Evolutionary conservation across 768 basidiomycete species (phyloP), one percentile per base, ranked within the genome.

Genomic region (Aureoboletus auriporus): DNA sequence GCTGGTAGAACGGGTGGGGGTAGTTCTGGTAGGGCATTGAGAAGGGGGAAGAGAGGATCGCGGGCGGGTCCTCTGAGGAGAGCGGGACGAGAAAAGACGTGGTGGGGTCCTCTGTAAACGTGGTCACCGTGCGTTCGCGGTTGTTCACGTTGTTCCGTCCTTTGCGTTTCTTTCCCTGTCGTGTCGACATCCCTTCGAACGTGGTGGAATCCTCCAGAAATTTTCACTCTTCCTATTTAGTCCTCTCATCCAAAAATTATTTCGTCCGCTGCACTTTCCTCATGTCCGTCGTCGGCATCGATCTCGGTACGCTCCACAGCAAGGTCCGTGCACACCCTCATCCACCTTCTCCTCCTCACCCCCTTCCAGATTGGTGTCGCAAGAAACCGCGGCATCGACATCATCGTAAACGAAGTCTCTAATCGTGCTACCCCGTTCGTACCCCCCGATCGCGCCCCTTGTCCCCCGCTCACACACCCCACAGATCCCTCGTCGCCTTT

Each of bases 321-420:
- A 93, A 94, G 80, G 90, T 88, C 49, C 34, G 28, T 38, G 4
- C 13, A 1, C 12, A 10, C 36, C 16, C 17, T 29, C 34, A 41
- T 37, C 31, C 31, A 42, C 49, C 40, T 29, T 8, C 6, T 4
- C 12, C 3, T 10, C 10, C 42, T 57, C 30, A 52, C 30, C 46
- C 2, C 17, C 28, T 6, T 1, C 3, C 56, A 90, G 91, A 93
- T 97, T 67, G 93, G 93, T 74, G 93, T 95, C 55, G 93, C 93
- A 16, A 80, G 93, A 71, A 86, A 90, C 72, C 80, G 91, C 64
- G 95, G 95, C 58, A 95, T 99, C 75, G 95, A 99, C 78, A 93
- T 99, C 70, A 95, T 99, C 75, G 76, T 83, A 52, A 99, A 99
- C 69, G 95, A 99, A 68, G 93, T 94, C 52, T 97, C 94, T 13